Evolutionary conservation across 257 asterid genomes (phyloP).

Genomic region (Prunella vulgaris): DNA sequence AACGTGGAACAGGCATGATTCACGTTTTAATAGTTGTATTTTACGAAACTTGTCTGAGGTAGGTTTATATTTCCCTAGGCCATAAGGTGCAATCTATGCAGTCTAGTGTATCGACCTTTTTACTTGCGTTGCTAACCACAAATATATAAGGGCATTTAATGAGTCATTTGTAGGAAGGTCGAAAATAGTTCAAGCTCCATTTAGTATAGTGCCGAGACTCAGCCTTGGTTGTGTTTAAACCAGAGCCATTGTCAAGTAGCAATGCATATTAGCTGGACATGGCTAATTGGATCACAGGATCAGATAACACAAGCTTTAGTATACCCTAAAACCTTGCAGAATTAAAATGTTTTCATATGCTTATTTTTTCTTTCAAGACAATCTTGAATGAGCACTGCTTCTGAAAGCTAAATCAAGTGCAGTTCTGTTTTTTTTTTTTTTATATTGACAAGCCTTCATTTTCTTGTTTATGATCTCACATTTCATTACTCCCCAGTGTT

Average conservation of each 20-base stretch:
- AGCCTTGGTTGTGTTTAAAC: background rate
- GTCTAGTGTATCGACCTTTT: background rate
- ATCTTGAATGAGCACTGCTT: slow-evolving; percentile 16
- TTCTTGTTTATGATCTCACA: background rate
- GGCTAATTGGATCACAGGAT: background rate
- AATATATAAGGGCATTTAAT: background rate
- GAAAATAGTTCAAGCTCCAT: background rate
- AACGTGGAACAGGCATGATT: background rate
- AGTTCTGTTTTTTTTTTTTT: background rate
- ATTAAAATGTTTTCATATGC: background rate
- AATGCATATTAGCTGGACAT: background rate
- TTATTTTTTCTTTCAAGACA: background rate
- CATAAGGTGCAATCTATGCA: background rate
- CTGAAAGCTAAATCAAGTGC: background rate
- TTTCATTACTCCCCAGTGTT: background rate
- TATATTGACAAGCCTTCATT: background rate
- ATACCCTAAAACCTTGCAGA: slow-evolving; percentile 1
- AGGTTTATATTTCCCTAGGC: background rate
- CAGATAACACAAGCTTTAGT: background rate
- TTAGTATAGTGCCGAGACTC: background rate
- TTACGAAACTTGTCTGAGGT: background rate
- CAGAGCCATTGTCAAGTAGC: background rate
- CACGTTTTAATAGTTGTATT: background rate
- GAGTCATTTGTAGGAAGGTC: background rate
- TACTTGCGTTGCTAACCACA: background rate